Percentiles rank a stretch among this genome's conserved stretches.
Evolutionary conservation across 352 stramenopile genomes (phyloP).

Genomic region (Phytophthora sansomeana): DNA sequence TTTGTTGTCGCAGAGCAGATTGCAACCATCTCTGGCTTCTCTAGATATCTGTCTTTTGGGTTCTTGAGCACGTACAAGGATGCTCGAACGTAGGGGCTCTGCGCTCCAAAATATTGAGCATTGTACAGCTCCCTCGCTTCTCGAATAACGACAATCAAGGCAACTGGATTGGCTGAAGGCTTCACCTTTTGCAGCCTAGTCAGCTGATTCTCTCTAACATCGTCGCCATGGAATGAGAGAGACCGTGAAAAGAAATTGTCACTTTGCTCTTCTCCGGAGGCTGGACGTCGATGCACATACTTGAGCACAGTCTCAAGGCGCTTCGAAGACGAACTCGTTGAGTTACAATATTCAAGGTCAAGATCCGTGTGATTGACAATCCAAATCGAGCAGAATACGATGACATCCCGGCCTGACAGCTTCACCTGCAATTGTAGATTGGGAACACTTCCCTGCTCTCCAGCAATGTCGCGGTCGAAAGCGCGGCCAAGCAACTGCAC

Average conservation of each 20-base stretch:
- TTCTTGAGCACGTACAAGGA: conserved; percentile 89
- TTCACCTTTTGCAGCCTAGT: conserved; percentile 82
- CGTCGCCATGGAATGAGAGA: conserved; percentile 69
- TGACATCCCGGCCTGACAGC: conserved; percentile 75
- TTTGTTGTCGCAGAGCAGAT: conserved; percentile 84
- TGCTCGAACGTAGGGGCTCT: conserved; percentile 86
- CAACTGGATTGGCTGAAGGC: conserved; percentile 78
- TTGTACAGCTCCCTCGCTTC: conserved; percentile 87
- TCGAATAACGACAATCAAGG: conserved; percentile 82
- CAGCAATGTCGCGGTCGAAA: conserved; percentile 73
- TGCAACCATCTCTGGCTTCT: conserved; percentile 81
- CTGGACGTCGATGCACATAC: conserved; percentile 75
- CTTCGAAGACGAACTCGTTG: conserved; percentile 76
- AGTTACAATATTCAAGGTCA: conserved; percentile 89
- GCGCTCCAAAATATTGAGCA: conserved; percentile 85
- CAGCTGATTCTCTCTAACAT: conserved; percentile 54
- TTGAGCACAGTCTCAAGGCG: conserved; percentile 71
- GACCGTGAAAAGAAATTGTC: conserved; percentile 69
- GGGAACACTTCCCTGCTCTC: conserved; percentile 80
- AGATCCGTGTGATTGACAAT: conserved; percentile 90
- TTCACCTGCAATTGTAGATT: conserved; percentile 89
- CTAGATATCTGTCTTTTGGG: conserved; percentile 74
- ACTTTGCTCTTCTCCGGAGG: conserved; percentile 52
- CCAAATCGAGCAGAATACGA: conserved; percentile 91
- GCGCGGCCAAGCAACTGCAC: conserved; percentile 71